These are phyloP conservation scores for Podospora pseudocomata DNA, from an alignment of 495 filamentous ascomycete genomes.

Conservation along the genomic window DNA sequence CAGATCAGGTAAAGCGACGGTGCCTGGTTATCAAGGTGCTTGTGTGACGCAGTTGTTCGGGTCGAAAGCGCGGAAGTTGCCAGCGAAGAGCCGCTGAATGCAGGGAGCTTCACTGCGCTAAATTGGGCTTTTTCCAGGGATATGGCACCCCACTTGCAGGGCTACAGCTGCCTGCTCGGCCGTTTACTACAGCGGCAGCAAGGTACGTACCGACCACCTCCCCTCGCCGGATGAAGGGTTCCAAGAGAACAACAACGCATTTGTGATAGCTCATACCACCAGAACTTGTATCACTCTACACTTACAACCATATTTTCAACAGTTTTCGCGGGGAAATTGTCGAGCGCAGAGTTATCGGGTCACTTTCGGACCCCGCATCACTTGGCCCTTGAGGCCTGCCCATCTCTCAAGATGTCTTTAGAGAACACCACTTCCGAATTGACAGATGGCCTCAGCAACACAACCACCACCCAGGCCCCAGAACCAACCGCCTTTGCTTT, in stretches of 20 bases:
- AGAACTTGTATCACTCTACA: background rate
- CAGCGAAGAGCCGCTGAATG: background rate
- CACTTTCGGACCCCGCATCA: background rate
- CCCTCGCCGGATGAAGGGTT: background rate
- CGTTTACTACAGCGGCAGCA: background rate
- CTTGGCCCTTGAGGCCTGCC: background rate
- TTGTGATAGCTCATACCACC: background rate
- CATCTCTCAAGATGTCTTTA: slow-evolving; percentile 19
- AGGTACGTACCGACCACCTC: background rate
- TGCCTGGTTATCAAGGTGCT: background rate
- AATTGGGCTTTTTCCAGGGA: background rate
- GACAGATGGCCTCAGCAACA: slow-evolving; percentile 4
- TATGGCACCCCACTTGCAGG: slow-evolving; percentile 1
- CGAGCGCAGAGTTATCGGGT: background rate
- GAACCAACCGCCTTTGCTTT: slow-evolving; percentile 12
- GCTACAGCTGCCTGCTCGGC: background rate
- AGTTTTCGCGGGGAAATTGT: background rate
- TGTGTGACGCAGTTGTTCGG: background rate
- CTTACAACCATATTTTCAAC: background rate
- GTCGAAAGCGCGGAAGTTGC: background rate
- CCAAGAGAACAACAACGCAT: background rate
- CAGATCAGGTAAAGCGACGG: background rate
- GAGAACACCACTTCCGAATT: slow-evolving; percentile 9
- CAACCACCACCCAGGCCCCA: background rate
- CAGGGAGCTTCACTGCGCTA: slow-evolving; percentile 4